A percentile compares a stretch with the other conserved stretches of the same genome.
phyloP scores from a whole-genome alignment of 768 basidiomycete genomes.

The Nidularia pulvinata region DNA sequence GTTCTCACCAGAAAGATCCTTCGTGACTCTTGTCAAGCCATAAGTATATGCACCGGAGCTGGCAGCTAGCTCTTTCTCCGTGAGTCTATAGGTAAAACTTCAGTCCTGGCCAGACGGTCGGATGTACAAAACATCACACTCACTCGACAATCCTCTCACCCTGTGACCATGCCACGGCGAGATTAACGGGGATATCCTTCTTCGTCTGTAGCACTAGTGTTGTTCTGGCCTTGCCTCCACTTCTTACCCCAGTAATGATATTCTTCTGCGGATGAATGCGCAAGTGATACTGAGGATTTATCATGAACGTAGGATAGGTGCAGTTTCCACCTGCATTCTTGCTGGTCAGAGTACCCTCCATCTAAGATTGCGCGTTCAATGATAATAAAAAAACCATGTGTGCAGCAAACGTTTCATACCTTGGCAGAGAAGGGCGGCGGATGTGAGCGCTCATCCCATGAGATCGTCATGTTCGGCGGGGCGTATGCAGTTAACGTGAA shows the following conservation, averaged over 20 bases:
- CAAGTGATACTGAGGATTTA: conserved; percentile 88
- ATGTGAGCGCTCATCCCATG: conserved; percentile 45
- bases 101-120: neutral
- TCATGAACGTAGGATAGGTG: conserved; percentile 78
- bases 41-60: conserved; percentile 85
- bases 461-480: conserved; percentile 23
- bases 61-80: conserved; percentile 66
- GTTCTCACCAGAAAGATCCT: conserved; percentile 54
- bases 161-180: conserved; percentile 72
- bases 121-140: conserved; percentile 19
- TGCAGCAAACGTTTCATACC: conserved; percentile 15
- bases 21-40: conserved; percentile 61
- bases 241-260: neutral
- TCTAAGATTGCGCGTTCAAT: too few relatives aligned
- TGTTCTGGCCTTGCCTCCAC: conserved; percentile 27
- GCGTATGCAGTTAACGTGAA: conserved; percentile 72
- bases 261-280: conserved; percentile 40
- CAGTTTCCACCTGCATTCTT: conserved; percentile 87
- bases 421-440: conserved; percentile 37
- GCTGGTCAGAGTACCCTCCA: conserved; percentile 59
- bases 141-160: conserved; percentile 79
- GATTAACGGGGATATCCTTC: conserved; percentile 72
- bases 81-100: conserved; percentile 33
- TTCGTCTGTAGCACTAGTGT: conserved; percentile 51
- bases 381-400: neutral